These are phyloP conservation scores for Barnettozyma salicaria DNA, from an alignment of 805 yeast species.

Conservation along the genomic window DNA sequence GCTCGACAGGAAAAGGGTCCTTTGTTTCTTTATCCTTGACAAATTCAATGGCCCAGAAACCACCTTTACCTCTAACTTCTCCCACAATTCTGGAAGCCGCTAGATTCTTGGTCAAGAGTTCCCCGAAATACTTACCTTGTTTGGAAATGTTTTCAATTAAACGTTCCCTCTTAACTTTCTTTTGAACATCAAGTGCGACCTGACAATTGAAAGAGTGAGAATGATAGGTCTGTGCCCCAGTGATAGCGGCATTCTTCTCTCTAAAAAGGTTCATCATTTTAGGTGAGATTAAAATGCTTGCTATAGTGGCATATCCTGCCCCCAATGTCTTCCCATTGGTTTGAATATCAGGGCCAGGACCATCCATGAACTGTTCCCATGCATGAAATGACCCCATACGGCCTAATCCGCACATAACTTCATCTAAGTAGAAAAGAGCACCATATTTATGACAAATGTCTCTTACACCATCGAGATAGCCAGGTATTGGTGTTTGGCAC, in stretches of 20 bases:
- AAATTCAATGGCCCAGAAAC: slow-evolving; percentile 49
- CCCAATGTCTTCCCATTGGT: slow-evolving; percentile 44
- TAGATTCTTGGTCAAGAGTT: slow-evolving; percentile 27
- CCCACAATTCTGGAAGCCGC: slow-evolving; percentile 35
- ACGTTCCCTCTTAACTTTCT: slow-evolving; percentile 31
- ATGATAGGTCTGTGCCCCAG: slow-evolving; percentile 47
- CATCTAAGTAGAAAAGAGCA: slow-evolving; percentile 44
- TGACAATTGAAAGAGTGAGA: slow-evolving; percentile 41
- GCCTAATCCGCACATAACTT: slow-evolving; percentile 53
- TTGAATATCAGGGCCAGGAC: slow-evolving; percentile 42
- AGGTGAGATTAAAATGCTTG: slow-evolving; percentile 36
- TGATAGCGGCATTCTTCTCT: slow-evolving; percentile 24
- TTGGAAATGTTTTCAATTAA: slow-evolving; percentile 36
- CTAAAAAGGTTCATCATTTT: slow-evolving; percentile 32
- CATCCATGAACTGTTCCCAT: slow-evolving; percentile 36
- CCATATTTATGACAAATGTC: slow-evolving; percentile 46
- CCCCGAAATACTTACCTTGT: slow-evolving; percentile 40
- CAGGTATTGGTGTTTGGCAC: slow-evolving; percentile 36
- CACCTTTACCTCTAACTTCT: slow-evolving; percentile 49
- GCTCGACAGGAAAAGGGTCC: slow-evolving; percentile 35
- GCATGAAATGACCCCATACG: slow-evolving; percentile 43
- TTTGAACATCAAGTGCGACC: slow-evolving; percentile 41
- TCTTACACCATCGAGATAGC: slow-evolving; percentile 40
- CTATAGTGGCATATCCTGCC: slow-evolving; percentile 43
- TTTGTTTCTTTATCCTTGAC: slow-evolving; percentile 42